phyloP scores from a whole-genome alignment of 176 grass and related monocot genomes.

The Secale cereale region DNA sequence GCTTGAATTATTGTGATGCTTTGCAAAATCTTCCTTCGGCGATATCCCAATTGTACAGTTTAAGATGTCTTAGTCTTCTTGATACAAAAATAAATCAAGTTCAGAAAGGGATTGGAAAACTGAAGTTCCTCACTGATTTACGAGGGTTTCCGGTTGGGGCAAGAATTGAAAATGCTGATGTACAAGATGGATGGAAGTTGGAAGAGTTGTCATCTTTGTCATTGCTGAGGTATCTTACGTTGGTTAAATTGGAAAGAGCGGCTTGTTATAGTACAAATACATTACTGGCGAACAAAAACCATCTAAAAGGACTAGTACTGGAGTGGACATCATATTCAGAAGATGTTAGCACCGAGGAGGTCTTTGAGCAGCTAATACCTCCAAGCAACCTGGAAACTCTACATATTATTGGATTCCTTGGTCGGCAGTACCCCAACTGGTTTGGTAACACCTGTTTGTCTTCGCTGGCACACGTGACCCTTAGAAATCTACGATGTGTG shows the following conservation, averaged over 20 bases:
- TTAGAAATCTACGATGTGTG: neutral
- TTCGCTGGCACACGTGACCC: too few species aligned
- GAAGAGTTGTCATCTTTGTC: slow-evolving; percentile 9
- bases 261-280: neutral
- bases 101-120: slow-evolving; percentile 19
- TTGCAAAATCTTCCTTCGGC: neutral
- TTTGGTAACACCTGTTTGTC: too few species aligned
- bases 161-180: neutral
- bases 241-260: slow-evolving; percentile 21
- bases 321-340: neutral
- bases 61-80: neutral
- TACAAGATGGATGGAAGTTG: slow-evolving; percentile 17
- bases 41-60: neutral
- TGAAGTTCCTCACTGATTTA: neutral
- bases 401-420: too few species aligned
- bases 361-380: too few species aligned
- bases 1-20: neutral
- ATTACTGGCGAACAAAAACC: neutral
- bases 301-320: neutral
- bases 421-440: too few species aligned
- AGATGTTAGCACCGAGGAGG: neutral
- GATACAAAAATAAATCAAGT: neutral
- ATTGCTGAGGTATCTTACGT: neutral
- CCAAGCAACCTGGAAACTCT: too few species aligned
- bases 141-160: neutral